Evolutionary conservation across 2,329 filamentous ascomycete species (phyloP), one percentile per base, ranked within the genome.

Genomic region (Cadophora sp.): DNA sequence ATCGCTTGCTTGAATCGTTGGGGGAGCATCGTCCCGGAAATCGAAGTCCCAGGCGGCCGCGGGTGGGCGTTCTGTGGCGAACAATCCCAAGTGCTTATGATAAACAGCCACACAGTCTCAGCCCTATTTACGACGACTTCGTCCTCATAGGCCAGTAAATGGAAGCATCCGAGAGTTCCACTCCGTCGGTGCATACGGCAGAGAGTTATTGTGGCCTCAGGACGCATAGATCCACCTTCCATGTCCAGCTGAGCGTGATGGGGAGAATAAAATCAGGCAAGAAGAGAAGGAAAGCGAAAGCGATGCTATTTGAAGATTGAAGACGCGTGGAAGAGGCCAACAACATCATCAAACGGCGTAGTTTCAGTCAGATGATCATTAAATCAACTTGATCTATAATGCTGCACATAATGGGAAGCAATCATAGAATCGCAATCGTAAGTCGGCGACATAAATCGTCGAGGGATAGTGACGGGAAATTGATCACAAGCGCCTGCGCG

Each of bases 101-200:
- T 56, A 37, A 69, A 64, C 56, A 64, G 65, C 68, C 68, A 69
- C 68, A 65, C 26, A 14, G 26, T 22, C 26, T 67, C 68, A 69
- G 65, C 68, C 68, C 62, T 65, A 55, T 65, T 61, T 64, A 67
- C 68, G 68, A 69, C 24, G n/a, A n/a, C 61, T 55, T 27, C 27
- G 22, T 11, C n/a, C 14, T 19, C 24, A 63, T 59, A 59, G 58
- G 58, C 40, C 55, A 64, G 60, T 64, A 26, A 26, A 50, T 19
- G 55, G 26, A 59, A 59, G 56, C 55, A 34, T 24, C 50, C 19
- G 56, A 55, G 46, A 14, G 24, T 22, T 58, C 53, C 14, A 51
- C n/a, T 6, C 64, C 29, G 40, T 55, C 51, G 29, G 34, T 40
- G 50, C 19, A 43, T 53, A 26, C 59, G 51, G 59, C 27, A 37